Base-by-base conservation (phyloP, 495 filamentous ascomycete genomes). In the Jackrogersella multiformis region DNA sequence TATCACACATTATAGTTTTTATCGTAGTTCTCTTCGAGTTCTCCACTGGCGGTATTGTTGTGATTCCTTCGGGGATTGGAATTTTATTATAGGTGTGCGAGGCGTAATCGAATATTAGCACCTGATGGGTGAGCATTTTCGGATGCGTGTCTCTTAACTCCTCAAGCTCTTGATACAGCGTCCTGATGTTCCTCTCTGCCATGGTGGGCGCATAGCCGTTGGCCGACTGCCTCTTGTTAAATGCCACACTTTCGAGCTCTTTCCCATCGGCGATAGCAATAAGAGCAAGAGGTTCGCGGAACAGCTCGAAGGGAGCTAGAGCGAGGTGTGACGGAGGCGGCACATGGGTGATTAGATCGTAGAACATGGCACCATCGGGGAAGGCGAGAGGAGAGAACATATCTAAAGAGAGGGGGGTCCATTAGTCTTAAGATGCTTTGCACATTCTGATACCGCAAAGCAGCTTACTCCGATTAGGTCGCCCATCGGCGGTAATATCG, bases 361-460 rank as follows among this genome's bases (percentile, higher is more conserved):
- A 97, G 64, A 97, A 85, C 66, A 99, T 89, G 66, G 89, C 87
- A 56, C 95, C 95, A 61, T 87, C 87, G 7, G 94, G 94, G 75
- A 96, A 98, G 1, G 92, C 93, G 66, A 96, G 82, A 23, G 95
- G 95, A 41, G 93, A 96, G 76, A 99, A 97, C 89, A 96, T 94
- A 72, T 93, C 94, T 97, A 73, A 24, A 62, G 52, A 65, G 63
- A 62, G 52, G 62, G 63, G 58, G 68, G 62, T 41, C 48, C 53
- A 28, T 63, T 34, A 48, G 67, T 45, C 55, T 61, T 72, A 82
- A 61, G 84, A 77, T 61, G 64, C 15, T 18, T 45, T 7, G 21
- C 5, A 6, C 15, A 39, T 30, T 32, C 13, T 55, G 1, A 18
- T 9, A 51, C 28, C 45, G 52, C n/a, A 54, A 21, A 38, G 21